phyloP scores from a whole-genome alignment of 768 basidiomycete genomes.

The Calocybe indica region DNA sequence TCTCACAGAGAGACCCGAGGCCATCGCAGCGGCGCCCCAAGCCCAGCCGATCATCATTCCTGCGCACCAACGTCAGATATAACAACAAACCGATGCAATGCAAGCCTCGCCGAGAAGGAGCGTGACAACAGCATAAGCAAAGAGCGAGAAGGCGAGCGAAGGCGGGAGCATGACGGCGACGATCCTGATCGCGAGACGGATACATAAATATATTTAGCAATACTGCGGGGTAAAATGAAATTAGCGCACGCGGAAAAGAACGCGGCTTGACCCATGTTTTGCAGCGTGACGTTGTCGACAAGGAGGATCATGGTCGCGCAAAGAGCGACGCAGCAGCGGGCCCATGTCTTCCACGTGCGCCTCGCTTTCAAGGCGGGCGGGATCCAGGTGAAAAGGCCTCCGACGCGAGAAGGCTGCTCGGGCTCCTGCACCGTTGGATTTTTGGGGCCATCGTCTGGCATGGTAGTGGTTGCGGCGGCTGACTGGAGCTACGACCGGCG shows the following conservation, averaged over 20 bases:
- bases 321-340: slow-evolving; percentile 29
- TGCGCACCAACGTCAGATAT: slow-evolving; percentile 1
- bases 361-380: slow-evolving; percentile 23
- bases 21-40: slow-evolving; percentile 39
- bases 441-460: too few species aligned
- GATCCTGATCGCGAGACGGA: slow-evolving; percentile 18
- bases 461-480: too few species aligned
- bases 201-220: too few species aligned
- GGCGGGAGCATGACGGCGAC: slow-evolving; percentile 34
- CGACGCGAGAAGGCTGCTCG: slow-evolving; percentile 2
- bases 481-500: too few species aligned
- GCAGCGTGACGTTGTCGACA: slow-evolving; percentile 23
- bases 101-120: slow-evolving; percentile 25
- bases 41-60: slow-evolving; percentile 43
- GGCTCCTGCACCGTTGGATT: neutral
- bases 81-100: neutral
- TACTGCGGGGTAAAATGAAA: neutral
- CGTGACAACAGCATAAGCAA: slow-evolving; percentile 25
- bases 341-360: slow-evolving; percentile 33
- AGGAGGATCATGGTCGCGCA: slow-evolving; percentile 27
- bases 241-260: slow-evolving; percentile 32
- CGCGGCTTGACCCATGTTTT: slow-evolving; percentile 33
- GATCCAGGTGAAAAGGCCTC: slow-evolving; percentile 26
- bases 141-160: slow-evolving; percentile 30
- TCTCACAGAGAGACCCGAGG: slow-evolving; percentile 29